Base-by-base conservation (phyloP, 805 yeast genomes). In the Metschnikowia cubensis region DNA sequence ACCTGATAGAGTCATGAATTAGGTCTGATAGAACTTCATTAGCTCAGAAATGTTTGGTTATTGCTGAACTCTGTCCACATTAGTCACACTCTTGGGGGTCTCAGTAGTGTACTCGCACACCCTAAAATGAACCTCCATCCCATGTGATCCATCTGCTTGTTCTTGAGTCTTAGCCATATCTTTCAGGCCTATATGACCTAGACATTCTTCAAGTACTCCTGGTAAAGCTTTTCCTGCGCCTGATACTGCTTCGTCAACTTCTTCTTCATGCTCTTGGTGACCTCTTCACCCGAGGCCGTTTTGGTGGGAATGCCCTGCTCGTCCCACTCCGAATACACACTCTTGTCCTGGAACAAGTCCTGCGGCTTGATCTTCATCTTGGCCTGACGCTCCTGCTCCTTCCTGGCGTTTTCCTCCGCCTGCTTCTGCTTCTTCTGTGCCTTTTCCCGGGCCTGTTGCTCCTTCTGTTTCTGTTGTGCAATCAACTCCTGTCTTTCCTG, bases 251-350 rank as follows among this genome's bases (percentile, higher is more conserved):
- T 94, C 54, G 73, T 68, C 57, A 94, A 73, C 71, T 92, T 92
- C 80, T 94, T 94, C 52, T 75, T 74, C 71, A 85, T 82, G 65
- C 96, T 87, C 73, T 94, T 94, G 37, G 94, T 79, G 5, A 94
- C 77, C 56, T 87, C 94, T 58, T 83, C 89, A 11, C 98, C 98
- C 8, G 80, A 81, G 33, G 72, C 76, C 56, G 84, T 88, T 62
- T 82, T 83, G 0, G 83, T 76, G 17, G 99, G 99, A 15, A 94
- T 50, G 1, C 99, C 99, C 34, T 77, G 69, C 22, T 79, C 91
- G 64, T 94, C 97, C 87, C 92, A 94, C 62, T 81, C 87, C 8
- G 81, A 67, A 65, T 81, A 94, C 32, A 69, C 54, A 6, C 63
- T 79, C 4, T 62, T 68, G 48, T 80, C 79, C 59, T 75, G 78